These are phyloP conservation scores for Phylloporus arenicola DNA, from an alignment of 768 basidiomycete species.

Conservation along the genomic window DNA sequence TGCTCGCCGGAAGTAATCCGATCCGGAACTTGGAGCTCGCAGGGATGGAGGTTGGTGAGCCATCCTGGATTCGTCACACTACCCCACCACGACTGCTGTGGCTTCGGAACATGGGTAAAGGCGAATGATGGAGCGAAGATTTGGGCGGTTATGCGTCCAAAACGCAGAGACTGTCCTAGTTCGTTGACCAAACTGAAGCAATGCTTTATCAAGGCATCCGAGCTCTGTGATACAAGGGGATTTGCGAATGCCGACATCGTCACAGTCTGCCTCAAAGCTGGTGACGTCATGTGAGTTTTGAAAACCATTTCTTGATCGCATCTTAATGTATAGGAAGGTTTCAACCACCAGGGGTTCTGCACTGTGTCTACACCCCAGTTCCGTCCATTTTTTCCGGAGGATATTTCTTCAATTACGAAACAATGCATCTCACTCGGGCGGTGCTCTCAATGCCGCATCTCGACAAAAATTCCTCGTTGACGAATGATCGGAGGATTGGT, in stretches of 20 bases:
- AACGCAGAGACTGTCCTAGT: neutral
- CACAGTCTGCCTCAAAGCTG: neutral
- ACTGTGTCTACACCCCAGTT: neutral
- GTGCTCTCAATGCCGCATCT: neutral
- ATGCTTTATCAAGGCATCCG: neutral
- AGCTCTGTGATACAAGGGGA: neutral
- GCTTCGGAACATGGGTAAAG: neutral
- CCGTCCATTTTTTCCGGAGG: neutral
- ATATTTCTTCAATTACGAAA: neutral
- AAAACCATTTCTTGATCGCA: no score
- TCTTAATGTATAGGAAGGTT: neutral
- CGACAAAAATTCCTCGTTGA: fast-evolving
- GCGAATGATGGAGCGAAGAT: neutral
- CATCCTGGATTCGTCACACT: conserved; percentile 1
- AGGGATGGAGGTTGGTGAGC: neutral
- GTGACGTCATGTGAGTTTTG: neutral
- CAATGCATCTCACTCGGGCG: neutral
- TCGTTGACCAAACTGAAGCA: neutral
- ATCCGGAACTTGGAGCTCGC: neutral
- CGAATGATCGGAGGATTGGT: neutral
- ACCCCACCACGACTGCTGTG: conserved; percentile 1
- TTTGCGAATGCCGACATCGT: neutral
- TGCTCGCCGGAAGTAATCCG: neutral
- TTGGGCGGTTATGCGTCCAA: neutral
- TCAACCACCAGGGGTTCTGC: neutral